Evolutionary conservation across 306 rosid species (phyloP).

Genomic region (Citrullus mucosospermus): DNA sequence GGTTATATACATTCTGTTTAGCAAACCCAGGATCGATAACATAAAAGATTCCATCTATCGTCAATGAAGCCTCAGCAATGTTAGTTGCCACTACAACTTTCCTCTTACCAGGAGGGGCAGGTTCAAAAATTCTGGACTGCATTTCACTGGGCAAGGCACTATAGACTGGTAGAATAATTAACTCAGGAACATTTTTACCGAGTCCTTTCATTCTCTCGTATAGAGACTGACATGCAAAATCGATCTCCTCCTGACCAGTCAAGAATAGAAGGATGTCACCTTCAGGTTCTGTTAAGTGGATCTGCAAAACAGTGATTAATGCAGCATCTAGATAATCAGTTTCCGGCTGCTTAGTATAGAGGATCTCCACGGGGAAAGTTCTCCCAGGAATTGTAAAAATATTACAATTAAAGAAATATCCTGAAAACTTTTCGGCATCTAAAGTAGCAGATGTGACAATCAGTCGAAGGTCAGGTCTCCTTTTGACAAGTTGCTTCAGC

Average conservation of each 20-base stretch:
- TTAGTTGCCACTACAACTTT: conserved; percentile 89
- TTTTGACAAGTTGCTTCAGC: conserved; percentile 62
- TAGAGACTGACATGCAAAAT: conserved; percentile 75
- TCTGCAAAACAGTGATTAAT: conserved; percentile 63
- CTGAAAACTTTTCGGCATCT: conserved; percentile 82
- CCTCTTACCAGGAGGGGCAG: conserved; percentile 84
- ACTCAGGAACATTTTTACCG: conserved; percentile 56
- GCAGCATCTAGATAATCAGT: conserved; percentile 75
- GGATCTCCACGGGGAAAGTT: conserved; percentile 71
- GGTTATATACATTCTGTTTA: conserved; percentile 79
- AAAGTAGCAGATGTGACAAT: conserved; percentile 85
- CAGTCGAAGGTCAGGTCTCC: conserved; percentile 63
- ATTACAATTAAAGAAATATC: conserved; percentile 65
- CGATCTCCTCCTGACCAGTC: conserved; percentile 95
- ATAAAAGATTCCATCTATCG: conserved; percentile 75
- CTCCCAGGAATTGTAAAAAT: conserved; percentile 82
- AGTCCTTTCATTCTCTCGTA: conserved; percentile 78
- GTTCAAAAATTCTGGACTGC: conserved; percentile 80
- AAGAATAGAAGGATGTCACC: conserved; percentile 85
- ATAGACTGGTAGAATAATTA: conserved; percentile 72
- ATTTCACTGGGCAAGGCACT: conserved; percentile 82
- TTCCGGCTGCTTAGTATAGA: conserved; percentile 75
- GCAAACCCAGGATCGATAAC: conserved; percentile 87
- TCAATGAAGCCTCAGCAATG: conserved; percentile 84
- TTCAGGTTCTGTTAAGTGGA: conserved; percentile 84